phyloP scores from a whole-genome alignment of 306 rosid genomes.

The Citrullus amarus region DNA sequence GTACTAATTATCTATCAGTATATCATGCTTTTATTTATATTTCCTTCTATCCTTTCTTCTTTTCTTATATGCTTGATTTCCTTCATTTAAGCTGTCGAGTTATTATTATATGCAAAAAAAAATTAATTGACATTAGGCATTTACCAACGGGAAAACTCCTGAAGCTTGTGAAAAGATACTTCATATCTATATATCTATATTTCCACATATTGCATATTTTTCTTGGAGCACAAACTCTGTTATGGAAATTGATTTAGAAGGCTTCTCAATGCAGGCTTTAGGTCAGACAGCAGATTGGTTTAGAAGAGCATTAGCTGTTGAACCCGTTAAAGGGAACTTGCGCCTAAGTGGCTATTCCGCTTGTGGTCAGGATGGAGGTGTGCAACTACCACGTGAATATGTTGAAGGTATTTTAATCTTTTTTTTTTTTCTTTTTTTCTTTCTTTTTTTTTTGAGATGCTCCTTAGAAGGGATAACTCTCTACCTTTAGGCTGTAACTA shows the following conservation, averaged over 20 bases:
- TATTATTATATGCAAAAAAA: neutral
- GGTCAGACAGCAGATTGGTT: conserved; percentile 97
- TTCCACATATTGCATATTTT: neutral
- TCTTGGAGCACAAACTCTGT: neutral
- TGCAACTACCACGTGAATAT: conserved; percentile 85
- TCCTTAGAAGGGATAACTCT: neutral
- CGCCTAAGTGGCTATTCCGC: conserved; percentile 96
- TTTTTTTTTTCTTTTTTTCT: neutral
- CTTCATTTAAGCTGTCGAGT: neutral
- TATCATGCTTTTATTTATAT: neutral
- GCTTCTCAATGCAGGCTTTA: conserved; percentile 52
- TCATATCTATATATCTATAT: neutral
- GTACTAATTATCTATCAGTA: neutral
- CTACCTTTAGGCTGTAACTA: neutral
- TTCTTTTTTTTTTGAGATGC: neutral
- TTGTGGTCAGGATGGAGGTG: conserved; percentile 99
- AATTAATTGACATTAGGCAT: neutral
- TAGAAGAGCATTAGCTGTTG: conserved; percentile 83
- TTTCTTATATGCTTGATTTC: neutral
- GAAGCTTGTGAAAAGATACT: neutral
- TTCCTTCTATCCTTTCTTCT: conserved; percentile 6
- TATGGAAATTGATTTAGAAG: conserved; percentile 15
- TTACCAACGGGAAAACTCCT: neutral
- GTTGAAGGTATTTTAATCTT: conserved; percentile 55
- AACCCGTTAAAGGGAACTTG: conserved; percentile 92